These are phyloP conservation scores for Trichosanthes truncata DNA, from an alignment of 306 rosid genomes.

Conservation along the genomic window DNA sequence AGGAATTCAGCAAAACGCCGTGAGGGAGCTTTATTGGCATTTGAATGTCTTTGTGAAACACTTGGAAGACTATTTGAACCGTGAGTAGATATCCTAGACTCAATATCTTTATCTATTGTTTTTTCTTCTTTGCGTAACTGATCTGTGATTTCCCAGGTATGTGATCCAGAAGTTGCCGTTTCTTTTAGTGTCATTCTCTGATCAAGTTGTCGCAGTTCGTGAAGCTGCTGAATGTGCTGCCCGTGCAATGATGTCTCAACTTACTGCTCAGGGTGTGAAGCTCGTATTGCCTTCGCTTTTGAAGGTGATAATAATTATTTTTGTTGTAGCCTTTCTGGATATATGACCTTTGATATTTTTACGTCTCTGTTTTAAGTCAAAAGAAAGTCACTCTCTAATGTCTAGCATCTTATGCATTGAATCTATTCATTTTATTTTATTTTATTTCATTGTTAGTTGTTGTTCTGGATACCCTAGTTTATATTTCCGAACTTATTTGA, in stretches of 20 bases:
- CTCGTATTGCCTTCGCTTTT: constrained; percentile 97
- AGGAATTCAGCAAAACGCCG: constrained; percentile 92
- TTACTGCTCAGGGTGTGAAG: constrained; percentile 93
- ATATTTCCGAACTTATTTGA: not conserved
- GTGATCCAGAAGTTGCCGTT: constrained; percentile 89
- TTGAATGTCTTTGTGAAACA: constrained; percentile 94
- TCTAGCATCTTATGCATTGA: not conserved
- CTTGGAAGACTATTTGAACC: constrained; percentile 94
- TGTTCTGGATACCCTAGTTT: not conserved
- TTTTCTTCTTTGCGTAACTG: constrained; percentile 1
- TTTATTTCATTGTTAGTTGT: not conserved
- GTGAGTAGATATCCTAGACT: constrained; percentile 28
- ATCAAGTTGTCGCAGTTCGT: constrained; percentile 94
- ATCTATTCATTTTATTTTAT: not conserved
- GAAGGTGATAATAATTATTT: constrained; percentile 44
- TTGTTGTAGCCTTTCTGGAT: not conserved
- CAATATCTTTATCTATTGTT: constrained; percentile 11
- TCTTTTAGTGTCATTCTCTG: constrained; percentile 91
- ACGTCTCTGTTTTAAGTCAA: not conserved
- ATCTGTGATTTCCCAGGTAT: constrained; percentile 45
- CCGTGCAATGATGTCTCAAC: constrained; percentile 99
- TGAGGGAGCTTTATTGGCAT: constrained; percentile 91
- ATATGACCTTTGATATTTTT: not conserved
- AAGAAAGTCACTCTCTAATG: not conserved
- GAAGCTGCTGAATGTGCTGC: constrained; percentile 97